Percentiles rank a stretch among this genome's conserved stretches.
These are phyloP conservation scores for Dillenia turbinata DNA, from an alignment of 164 flowering plant species.

Conservation along the genomic window DNA sequence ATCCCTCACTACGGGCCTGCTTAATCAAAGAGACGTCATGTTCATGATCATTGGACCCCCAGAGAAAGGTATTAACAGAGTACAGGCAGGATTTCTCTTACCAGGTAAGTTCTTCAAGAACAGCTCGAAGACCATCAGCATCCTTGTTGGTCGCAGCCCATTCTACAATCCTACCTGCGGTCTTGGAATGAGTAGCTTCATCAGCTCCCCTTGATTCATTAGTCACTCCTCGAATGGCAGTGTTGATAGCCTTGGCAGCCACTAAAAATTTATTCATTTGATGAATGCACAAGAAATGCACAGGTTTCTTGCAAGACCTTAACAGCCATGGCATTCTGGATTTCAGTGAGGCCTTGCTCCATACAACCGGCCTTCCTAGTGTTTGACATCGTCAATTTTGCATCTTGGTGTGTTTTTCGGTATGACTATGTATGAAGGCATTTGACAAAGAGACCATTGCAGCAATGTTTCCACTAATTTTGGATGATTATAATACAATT, in stretches of 20 bases:
- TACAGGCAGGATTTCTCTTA: slow-evolving; percentile 18
- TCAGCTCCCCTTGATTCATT: slow-evolving; percentile 93
- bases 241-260: slow-evolving; percentile 87
- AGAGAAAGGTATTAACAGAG: neutral
- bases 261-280: slow-evolving; percentile 86
- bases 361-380: slow-evolving; percentile 77
- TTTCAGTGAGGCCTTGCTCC: slow-evolving; percentile 67
- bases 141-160: slow-evolving; percentile 59
- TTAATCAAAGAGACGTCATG: neutral
- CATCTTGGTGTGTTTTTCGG: slow-evolving; percentile 88
- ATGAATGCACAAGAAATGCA: slow-evolving; percentile 81
- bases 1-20: slow-evolving; percentile 89
- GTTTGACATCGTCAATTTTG: slow-evolving; percentile 83
- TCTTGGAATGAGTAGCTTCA: slow-evolving; percentile 90
- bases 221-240: slow-evolving; percentile 68
- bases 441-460: slow-evolving; percentile 88
- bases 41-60: neutral
- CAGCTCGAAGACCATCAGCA: slow-evolving; percentile 97
- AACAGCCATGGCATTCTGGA: slow-evolving; percentile 57
- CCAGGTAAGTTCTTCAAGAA: slow-evolving; percentile 84
- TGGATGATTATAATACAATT: too few relatives aligned
- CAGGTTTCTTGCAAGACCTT: slow-evolving; percentile 73
- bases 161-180: slow-evolving; percentile 59
- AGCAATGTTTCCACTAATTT: slow-evolving; percentile 86
- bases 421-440: slow-evolving; percentile 80